phyloP scores from a whole-genome alignment of 1,284 basidiomycete genomes.

The Golubevia pallescens region DNA sequence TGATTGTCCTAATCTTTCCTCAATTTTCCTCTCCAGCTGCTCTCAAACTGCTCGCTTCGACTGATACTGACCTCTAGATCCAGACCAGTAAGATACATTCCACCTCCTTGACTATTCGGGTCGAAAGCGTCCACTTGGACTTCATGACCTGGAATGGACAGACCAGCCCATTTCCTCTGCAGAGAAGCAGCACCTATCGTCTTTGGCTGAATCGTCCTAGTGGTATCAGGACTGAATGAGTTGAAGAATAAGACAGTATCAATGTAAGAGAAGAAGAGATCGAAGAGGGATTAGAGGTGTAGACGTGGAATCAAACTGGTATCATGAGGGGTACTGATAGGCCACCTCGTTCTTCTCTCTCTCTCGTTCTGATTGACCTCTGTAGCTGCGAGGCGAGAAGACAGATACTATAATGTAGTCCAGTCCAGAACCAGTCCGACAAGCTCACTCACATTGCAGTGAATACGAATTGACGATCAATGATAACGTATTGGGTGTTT shows the following conservation, averaged over 20 bases:
- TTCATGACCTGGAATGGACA: conserved; percentile 47
- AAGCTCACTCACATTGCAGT: conserved; percentile 24
- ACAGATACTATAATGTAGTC: no score
- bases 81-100: conserved; percentile 49
- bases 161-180: conserved; percentile 56
- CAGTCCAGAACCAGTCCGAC: no score
- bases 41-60: no score
- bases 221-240: conserved; percentile 27
- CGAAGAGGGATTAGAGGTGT: no score
- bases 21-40: no score
- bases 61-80: conserved; percentile 41
- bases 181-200: conserved; percentile 47
- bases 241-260: neutral
- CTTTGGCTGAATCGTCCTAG: conserved; percentile 33
- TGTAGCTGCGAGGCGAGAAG: no score
- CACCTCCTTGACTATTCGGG: conserved; percentile 39
- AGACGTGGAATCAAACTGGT: no score
- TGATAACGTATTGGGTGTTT: conserved; percentile 46
- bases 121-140: conserved; percentile 51
- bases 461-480: conserved; percentile 54
- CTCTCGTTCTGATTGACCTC: no score
- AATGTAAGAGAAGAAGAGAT: no score
- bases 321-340: neutral
- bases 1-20: no score
- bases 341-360: no score